Evolutionary conservation across 2,329 filamentous ascomycete species (phyloP).

Genomic region (Hypoxylon sp.): DNA sequence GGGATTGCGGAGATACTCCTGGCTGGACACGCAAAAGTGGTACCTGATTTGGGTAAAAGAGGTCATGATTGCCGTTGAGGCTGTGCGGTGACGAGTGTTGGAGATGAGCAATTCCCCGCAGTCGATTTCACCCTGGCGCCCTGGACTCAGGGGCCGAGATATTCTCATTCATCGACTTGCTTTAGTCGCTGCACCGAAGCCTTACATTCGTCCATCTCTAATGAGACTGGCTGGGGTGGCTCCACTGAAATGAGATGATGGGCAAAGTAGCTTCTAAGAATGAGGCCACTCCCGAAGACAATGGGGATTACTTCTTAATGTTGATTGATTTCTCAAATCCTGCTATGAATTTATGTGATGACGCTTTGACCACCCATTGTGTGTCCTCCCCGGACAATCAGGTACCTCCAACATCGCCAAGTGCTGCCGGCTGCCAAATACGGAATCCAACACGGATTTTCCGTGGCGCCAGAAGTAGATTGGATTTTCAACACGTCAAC

Average conservation of each 20-base stretch:
- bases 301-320: background rate
- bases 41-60: background rate
- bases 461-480: background rate
- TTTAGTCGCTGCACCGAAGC: no score
- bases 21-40: constrained; percentile 12
- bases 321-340: no score
- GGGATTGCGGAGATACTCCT: constrained; percentile 31
- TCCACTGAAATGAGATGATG: background rate
- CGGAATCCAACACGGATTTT: background rate
- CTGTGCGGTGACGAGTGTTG: constrained; percentile 18
- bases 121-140: background rate
- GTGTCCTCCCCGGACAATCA: background rate
- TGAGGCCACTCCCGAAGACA: background rate
- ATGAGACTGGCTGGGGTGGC: background rate
- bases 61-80: background rate
- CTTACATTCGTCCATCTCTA: background rate
- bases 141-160: background rate
- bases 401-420: background rate
- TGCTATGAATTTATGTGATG: background rate
- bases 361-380: background rate
- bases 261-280: background rate
- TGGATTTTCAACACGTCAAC: background rate
- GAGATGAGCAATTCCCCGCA: constrained; percentile 20
- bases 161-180: background rate
- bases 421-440: constrained; percentile 6